phyloP scores from a whole-genome alignment of 345 rosid species.

The Excoecaria cochinchinensis region DNA sequence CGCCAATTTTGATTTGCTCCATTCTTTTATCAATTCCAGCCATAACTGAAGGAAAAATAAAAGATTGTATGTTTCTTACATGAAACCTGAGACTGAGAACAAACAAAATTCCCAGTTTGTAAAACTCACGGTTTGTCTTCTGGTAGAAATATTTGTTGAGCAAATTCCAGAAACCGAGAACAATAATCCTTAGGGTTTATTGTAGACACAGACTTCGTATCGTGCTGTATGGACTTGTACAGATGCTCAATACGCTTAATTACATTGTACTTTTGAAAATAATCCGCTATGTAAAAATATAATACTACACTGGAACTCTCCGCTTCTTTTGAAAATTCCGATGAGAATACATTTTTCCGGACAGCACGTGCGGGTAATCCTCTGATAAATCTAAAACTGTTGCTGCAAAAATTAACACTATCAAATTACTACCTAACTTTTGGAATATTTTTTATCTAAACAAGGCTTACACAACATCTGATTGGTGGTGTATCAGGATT shows the following conservation, averaged over 20 bases:
- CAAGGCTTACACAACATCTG: not conserved
- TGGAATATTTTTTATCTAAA: not conserved
- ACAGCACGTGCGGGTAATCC: constrained; percentile 49
- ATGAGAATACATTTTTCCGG: constrained; percentile 21
- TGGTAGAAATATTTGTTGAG: constrained; percentile 41
- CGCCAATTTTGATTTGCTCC: too few species aligned
- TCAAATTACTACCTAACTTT: not conserved
- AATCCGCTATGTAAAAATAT: constrained; percentile 47
- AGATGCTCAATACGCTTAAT: constrained; percentile 50
- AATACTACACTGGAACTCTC: constrained; percentile 41
- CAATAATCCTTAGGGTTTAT: constrained; percentile 51
- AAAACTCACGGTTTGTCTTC: constrained; percentile 17
- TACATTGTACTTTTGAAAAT: constrained; percentile 44
- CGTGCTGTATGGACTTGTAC: constrained; percentile 51
- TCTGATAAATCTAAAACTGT: constrained; percentile 30
- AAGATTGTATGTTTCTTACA: too few species aligned
- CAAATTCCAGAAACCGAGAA: constrained; percentile 49
- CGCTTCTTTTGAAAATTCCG: constrained; percentile 13
- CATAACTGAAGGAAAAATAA: too few species aligned
- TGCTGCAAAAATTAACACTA: constrained; percentile 30
- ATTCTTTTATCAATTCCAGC: too few species aligned
- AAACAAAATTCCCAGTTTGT: constrained; percentile 4
- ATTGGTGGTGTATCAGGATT: too few species aligned
- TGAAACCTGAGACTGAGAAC: not conserved
- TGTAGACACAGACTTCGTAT: constrained; percentile 52